Conservation (phyloP, 176 grass and related monocot genomes). For the Hordeum vulgare region MorexV3_pseudomolecules_assembly NC_058518.1:29624889-29625388, state of each 20-base stretch:
- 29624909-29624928: neutral
- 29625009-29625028: neutral
- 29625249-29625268: too few relatives aligned
- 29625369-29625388: too few relatives aligned
- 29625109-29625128: neutral
- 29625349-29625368: too few relatives aligned
- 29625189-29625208: neutral
- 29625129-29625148: neutral
- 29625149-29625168: neutral
- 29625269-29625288: too few relatives aligned
- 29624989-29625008: neutral
- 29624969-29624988: neutral
- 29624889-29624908: neutral
- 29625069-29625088: neutral
- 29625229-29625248: too few relatives aligned
- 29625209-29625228: too few relatives aligned
- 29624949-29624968: neutral
- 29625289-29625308: too few relatives aligned
- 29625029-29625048: neutral
- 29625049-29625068: neutral
- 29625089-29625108: neutral
- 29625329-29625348: too few relatives aligned
- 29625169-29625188: neutral
- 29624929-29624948: neutral
- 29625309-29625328: too few relatives aligned